These are phyloP conservation scores for Aspergillus sojae DNA, from an alignment of 2,329 filamentous ascomycete species.

Conservation along the genomic window DNA sequence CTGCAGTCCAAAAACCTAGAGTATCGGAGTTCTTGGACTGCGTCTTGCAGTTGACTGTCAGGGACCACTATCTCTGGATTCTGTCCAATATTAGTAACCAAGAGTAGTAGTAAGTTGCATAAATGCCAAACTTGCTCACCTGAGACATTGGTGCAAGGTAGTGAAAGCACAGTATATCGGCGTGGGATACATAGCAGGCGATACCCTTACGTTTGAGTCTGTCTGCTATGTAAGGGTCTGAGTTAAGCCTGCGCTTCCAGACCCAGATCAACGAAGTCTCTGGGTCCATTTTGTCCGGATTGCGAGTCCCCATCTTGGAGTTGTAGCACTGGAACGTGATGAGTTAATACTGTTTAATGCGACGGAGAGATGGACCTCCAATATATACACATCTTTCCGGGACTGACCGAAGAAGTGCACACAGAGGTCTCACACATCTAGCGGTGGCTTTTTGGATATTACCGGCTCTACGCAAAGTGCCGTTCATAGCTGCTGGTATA, in stretches of 20 bases:
- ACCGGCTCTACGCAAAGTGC: not conserved
- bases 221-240: not conserved
- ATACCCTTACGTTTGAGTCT: not conserved
- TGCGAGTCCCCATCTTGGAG: not conserved
- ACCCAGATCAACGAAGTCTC: not conserved
- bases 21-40: not conserved
- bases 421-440: not conserved
- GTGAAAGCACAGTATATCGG: not conserved
- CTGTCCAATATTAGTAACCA: not conserved
- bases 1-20: not conserved
- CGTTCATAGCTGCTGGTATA: not conserved
- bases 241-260: not conserved
- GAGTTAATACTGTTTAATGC: not conserved
- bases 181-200: not conserved
- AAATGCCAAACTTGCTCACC: not conserved
- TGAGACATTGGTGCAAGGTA: not conserved
- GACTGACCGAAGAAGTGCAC: not conserved
- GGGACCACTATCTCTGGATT: not conserved
- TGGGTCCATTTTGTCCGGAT: not conserved
- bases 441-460: not conserved
- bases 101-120: no score
- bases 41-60: not conserved
- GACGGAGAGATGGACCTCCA: not conserved
- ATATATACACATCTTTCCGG: not conserved
- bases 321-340: not conserved